Evolutionary conservation across 176 grass and related monocot species (phyloP).

Genomic region (Neostapfia colusana): DNA sequence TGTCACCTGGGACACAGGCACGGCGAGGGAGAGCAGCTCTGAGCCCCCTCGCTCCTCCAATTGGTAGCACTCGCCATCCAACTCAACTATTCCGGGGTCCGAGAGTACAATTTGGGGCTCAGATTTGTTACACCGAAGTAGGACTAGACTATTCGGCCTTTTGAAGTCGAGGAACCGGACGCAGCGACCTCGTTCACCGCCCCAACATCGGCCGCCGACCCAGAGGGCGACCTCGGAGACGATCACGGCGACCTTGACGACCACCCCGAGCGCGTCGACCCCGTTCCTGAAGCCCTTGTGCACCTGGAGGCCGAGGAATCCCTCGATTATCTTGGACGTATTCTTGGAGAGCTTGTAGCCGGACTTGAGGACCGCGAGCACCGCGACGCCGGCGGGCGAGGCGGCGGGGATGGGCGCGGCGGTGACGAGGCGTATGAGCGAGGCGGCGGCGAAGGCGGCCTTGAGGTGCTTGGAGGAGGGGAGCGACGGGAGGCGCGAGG

Average conservation of each 20-base stretch:
- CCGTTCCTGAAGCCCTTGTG: slow-evolving; percentile 67
- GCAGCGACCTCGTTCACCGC: neutral
- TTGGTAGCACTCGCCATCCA: slow-evolving; percentile 32
- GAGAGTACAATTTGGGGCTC: slow-evolving; percentile 17
- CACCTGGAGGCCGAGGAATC: slow-evolving; percentile 79
- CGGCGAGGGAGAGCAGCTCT: slow-evolving; percentile 58
- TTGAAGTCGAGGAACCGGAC: slow-evolving; percentile 16
- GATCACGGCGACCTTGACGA: slow-evolving; percentile 69
- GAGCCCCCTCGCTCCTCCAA: slow-evolving; percentile 18
- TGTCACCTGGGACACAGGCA: slow-evolving; percentile 45
- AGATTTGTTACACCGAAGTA: slow-evolving; percentile 7
- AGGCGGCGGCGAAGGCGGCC: slow-evolving; percentile 61
- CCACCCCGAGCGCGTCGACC: slow-evolving; percentile 66
- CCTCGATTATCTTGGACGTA: slow-evolving; percentile 70
- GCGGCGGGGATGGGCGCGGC: slow-evolving; percentile 13
- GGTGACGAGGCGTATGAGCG: slow-evolving; percentile 55
- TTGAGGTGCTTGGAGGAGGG: slow-evolving; percentile 50
- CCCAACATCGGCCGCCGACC: slow-evolving; percentile 38
- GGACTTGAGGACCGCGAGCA: slow-evolving; percentile 65
- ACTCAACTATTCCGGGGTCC: neutral
- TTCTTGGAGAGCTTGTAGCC: slow-evolving; percentile 81
- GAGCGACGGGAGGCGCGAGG: slow-evolving; percentile 32
- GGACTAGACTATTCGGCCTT: slow-evolving; percentile 5
- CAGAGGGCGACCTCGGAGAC: slow-evolving; percentile 58
- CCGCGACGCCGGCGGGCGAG: slow-evolving; percentile 39